A percentile compares a stretch with the other conserved stretches of the same genome.
Evolutionary conservation across 805 yeast species (phyloP).

Genomic region (Ogataea glucozyma): DNA sequence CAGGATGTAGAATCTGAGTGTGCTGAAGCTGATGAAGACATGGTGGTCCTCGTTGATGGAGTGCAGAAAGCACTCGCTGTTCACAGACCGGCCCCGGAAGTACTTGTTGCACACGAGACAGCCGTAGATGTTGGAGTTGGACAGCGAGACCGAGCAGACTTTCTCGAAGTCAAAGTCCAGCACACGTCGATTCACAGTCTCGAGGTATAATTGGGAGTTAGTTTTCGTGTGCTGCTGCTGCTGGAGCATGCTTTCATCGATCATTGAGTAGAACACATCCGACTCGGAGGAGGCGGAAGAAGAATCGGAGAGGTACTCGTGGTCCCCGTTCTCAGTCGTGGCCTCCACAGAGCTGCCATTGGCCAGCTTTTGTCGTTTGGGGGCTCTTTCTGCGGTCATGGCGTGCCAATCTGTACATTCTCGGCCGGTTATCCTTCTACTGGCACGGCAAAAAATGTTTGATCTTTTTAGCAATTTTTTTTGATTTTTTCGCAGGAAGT

Average conservation of each 20-base stretch:
- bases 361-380: constrained; percentile 1
- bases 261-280: background rate
- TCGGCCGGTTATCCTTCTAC: background rate
- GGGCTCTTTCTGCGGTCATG: background rate
- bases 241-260: background rate
- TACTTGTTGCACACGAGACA: constrained; percentile 76
- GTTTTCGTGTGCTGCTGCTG: background rate
- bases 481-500: too few species aligned
- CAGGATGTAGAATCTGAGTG: constrained; percentile 51
- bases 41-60: constrained; percentile 64
- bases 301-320: too few species aligned
- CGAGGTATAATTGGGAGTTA: constrained; percentile 33
- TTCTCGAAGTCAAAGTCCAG: constrained; percentile 73
- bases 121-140: constrained; percentile 63
- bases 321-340: too few species aligned
- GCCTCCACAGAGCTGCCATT: background rate
- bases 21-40: constrained; percentile 56
- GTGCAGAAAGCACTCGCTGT: constrained; percentile 70
- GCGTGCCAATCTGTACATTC: background rate
- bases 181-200: constrained; percentile 43
- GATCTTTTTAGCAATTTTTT: too few species aligned
- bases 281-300: too few species aligned
- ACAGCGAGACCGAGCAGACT: constrained; percentile 61
- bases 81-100: constrained; percentile 62
- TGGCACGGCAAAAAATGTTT: background rate